Evolutionary conservation across 2,329 filamentous ascomycete species (phyloP), one percentile per base, ranked within the genome.

Genomic region (Xylaria digitata): DNA sequence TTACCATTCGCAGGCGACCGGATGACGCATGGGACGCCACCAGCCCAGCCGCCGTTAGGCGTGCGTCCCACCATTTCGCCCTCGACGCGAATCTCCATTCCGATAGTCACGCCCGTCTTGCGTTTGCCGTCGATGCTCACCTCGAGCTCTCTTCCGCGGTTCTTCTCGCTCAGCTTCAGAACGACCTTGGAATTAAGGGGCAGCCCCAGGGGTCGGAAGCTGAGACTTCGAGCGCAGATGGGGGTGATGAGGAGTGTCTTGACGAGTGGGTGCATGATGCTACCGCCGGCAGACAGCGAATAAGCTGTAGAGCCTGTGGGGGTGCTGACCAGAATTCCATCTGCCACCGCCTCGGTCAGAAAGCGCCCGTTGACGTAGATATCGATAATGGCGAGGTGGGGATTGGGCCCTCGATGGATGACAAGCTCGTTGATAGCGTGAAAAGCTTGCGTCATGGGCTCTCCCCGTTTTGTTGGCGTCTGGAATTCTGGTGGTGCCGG

Each of bases 231-330:
- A 0, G 96, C 93, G 77, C 94, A 97, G 75, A 99, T 97, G 26
- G 96, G 94, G 0, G 96, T 99, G 63, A 99, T 87, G 30, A 97
- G 87, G 15, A 98, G 85, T 1, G 92, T 93, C 43, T 92, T 91
- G 2, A 98, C 95, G 1, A 97, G 86, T 0, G 96, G 96, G 78
- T 99, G 96, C 46, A 98, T 92, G 72, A 99, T 98, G 73, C 91
- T 92, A 0, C 96, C 96, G 2, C 96, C 96, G 2, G 91, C 92
- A 71, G 92, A 96, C n/a, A 99, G 85, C 66, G 92, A 96, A 82
- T 99, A 99, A 0, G 96, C 96, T 0, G 96, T 99, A 46, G 92
- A 96, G 2, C 96, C 96, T 0, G 96, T 99, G 0, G 96, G 96
- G 0, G 95, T 97, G 70, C 92, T 94, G 65, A 98, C 89, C 50